phyloP scores from a whole-genome alignment of 1,284 basidiomycete species.

The Ceratobasidium papillatum region DNA sequence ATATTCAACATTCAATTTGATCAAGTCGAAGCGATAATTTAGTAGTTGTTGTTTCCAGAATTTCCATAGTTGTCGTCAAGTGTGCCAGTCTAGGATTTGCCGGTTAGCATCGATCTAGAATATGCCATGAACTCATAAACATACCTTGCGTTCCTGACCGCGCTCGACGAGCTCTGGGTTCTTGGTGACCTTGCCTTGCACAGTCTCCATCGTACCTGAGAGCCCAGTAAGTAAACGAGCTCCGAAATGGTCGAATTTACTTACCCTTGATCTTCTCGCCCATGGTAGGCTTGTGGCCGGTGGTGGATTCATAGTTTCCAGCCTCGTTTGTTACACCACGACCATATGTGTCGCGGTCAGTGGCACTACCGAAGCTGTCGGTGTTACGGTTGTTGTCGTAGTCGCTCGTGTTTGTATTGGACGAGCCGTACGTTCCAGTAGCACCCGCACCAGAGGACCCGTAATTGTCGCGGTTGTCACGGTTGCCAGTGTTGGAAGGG shows the following conservation, averaged over 20 bases:
- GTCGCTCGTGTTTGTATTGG: not conserved
- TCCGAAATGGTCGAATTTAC: not conserved
- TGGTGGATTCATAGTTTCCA: not conserved
- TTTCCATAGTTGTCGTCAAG: constrained; percentile 13
- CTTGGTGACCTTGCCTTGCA: constrained; percentile 31
- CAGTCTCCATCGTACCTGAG: constrained; percentile 31
- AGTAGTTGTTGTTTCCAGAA: constrained; percentile 2
- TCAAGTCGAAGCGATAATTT: constrained; percentile 7
- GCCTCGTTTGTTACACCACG: constrained; percentile 18
- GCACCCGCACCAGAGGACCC: not conserved
- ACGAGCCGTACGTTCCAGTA: not conserved
- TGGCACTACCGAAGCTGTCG: constrained; percentile 13
- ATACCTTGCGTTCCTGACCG: constrained; percentile 36
- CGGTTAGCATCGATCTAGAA: not conserved
- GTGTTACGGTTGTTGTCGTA: not conserved
- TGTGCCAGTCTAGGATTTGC: not conserved
- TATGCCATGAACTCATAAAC: not conserved
- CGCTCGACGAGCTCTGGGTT: constrained; percentile 33
- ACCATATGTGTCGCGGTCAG: constrained; percentile 24
- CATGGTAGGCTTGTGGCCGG: constrained; percentile 24
- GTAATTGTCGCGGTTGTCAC: not conserved
- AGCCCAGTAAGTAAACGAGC: not conserved
- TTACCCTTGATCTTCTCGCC: constrained; percentile 38
- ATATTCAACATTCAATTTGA: not conserved
- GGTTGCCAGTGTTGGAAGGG: not conserved